Percentiles rank a stretch among this genome's conserved stretches.
Conservation (phyloP, 208 protist genomes). For the Phytomonas sp. region DNA sequence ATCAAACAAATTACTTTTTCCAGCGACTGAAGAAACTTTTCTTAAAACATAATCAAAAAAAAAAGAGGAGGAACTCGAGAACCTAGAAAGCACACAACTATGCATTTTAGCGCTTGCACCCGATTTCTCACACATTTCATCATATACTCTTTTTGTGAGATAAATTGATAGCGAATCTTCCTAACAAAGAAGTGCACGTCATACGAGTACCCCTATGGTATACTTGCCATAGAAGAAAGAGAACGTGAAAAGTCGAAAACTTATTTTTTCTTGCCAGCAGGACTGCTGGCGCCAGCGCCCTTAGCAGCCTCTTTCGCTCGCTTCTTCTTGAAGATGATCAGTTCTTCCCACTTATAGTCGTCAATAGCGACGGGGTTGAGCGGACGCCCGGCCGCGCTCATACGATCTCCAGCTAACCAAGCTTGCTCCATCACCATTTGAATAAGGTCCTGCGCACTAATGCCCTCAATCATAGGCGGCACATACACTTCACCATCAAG, state of each 20-base stretch:
- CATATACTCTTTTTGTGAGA: neutral
- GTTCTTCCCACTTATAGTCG: slow-evolving; percentile 88
- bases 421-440: slow-evolving; percentile 91
- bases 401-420: slow-evolving; percentile 82
- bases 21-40: too few relatives aligned
- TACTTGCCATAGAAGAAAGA: too few relatives aligned
- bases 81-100: neutral
- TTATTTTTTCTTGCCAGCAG: slow-evolving; percentile 37
- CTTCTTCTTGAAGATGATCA: slow-evolving; percentile 85
- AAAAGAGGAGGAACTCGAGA: too few relatives aligned
- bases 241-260: too few relatives aligned
- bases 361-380: slow-evolving; percentile 84
- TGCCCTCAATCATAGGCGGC: slow-evolving; percentile 79
- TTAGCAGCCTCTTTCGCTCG: slow-evolving; percentile 49
- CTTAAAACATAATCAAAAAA: too few relatives aligned
- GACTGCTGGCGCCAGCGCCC: slow-evolving; percentile 10
- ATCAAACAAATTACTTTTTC: too few relatives aligned
- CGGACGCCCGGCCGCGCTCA: slow-evolving; percentile 66
- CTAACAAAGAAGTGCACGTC: too few relatives aligned
- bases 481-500: slow-evolving; percentile 77
- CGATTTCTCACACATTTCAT: slow-evolving; percentile 3
- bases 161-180: too few relatives aligned
- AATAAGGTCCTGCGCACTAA: slow-evolving; percentile 70
- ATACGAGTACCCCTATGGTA: too few relatives aligned
- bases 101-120: neutral